A percentile compares a stretch with the other conserved stretches of the same genome.
Evolutionary conservation across 768 basidiomycete species (phyloP).

Genomic region (Leccinum arenicola): DNA sequence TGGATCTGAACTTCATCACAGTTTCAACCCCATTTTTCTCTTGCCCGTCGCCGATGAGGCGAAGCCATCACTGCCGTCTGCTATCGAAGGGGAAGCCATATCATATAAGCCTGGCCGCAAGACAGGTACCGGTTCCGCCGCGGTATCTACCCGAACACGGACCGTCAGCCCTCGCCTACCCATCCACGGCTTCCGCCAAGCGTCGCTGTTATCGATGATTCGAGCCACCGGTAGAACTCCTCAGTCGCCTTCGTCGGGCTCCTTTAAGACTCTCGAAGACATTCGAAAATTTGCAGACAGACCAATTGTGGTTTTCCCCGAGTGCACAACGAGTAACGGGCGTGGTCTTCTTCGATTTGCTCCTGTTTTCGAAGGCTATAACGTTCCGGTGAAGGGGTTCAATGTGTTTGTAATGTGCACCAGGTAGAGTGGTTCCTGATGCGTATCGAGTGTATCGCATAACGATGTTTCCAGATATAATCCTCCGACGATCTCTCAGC

Average conservation of each 20-base stretch:
- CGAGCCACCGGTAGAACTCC: slow-evolving; percentile 43
- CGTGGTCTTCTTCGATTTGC: slow-evolving; percentile 78
- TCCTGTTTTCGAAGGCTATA: slow-evolving; percentile 58
- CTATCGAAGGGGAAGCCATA: slow-evolving; percentile 37
- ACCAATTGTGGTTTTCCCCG: slow-evolving; percentile 83
- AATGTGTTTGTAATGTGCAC: slow-evolving; percentile 82
- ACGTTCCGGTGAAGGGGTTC: slow-evolving; percentile 61
- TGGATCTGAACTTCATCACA: slow-evolving; percentile 27
- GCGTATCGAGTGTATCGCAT: slow-evolving; percentile 4
- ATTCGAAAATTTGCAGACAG: slow-evolving; percentile 55
- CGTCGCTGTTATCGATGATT: slow-evolving; percentile 66
- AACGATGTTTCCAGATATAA: slow-evolving; percentile 59
- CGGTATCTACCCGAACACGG: slow-evolving; percentile 48
- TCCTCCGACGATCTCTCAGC: slow-evolving; percentile 59
- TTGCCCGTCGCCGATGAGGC: slow-evolving; percentile 59
- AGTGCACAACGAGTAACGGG: slow-evolving; percentile 92
- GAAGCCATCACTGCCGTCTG: slow-evolving; percentile 13
- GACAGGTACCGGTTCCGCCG: slow-evolving; percentile 78
- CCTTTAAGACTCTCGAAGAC: slow-evolving; percentile 52
- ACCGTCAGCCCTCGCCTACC: slow-evolving; percentile 42
- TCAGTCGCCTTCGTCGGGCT: slow-evolving; percentile 23
- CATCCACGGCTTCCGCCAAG: slow-evolving; percentile 63
- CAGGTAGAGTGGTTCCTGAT: slow-evolving; percentile 45
- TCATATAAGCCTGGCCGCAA: slow-evolving; percentile 65
- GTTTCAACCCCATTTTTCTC: slow-evolving; percentile 84